phyloP scores from a whole-genome alignment of 257 asterid species.

The Solanum stenotomum region DNA sequence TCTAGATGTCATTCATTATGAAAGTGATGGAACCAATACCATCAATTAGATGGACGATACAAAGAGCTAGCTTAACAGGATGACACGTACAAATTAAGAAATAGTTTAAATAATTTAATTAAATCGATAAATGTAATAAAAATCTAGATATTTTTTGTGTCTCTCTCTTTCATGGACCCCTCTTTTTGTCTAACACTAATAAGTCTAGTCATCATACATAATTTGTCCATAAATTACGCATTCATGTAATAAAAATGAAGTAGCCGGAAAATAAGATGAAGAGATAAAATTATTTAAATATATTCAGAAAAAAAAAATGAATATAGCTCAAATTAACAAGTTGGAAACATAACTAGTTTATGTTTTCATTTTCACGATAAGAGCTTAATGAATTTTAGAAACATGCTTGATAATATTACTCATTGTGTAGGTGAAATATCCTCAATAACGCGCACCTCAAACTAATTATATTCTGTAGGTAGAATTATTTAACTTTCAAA shows the following conservation, averaged over 20 bases:
- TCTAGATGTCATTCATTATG: background rate
- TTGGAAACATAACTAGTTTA: no score
- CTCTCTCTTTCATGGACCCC: background rate
- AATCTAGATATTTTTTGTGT: background rate
- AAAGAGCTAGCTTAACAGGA: background rate
- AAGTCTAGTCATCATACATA: background rate
- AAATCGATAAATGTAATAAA: background rate
- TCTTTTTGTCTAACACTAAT: background rate
- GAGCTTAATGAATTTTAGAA: no score
- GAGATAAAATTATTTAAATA: background rate
- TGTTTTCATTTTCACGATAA: no score
- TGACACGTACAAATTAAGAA: background rate
- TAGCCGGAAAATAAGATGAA: background rate
- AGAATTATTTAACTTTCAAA: no score
- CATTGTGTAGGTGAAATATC: no score
- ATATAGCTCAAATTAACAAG: background rate
- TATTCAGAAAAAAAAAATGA: background rate
- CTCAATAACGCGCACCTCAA: no score
- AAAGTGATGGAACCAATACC: background rate
- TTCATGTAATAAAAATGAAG: background rate
- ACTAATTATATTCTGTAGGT: no score
- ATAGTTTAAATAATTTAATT: background rate
- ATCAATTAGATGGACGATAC: background rate
- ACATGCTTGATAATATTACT: no score
- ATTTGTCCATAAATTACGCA: background rate